phyloP scores from a whole-genome alignment of 495 filamentous ascomycete genomes.

The Xylaria flabelliformis region DNA sequence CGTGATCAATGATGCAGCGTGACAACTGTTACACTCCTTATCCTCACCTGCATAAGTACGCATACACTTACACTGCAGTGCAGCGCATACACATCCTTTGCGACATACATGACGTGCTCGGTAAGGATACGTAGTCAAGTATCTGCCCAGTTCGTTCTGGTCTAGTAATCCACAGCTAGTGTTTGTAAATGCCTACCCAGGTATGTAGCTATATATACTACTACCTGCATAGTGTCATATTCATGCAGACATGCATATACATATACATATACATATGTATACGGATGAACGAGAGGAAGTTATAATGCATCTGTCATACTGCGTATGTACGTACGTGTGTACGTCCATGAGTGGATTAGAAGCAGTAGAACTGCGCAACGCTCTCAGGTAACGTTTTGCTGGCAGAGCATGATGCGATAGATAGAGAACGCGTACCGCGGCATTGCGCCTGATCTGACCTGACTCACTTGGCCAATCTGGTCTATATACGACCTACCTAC shows the following conservation, averaged over 20 bases:
- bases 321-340: neutral
- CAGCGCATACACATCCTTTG: conserved; percentile 3
- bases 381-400: neutral
- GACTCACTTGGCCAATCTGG: neutral
- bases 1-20: conserved; percentile 25
- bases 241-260: neutral
- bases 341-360: conserved; percentile 12
- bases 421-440: conserved; percentile 16
- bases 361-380: neutral
- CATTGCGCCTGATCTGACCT: neutral
- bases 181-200: neutral
- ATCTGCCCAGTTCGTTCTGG: too few relatives aligned
- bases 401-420: neutral
- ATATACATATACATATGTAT: neutral
- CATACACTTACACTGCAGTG: neutral
- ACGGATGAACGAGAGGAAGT: neutral
- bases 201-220: too few relatives aligned
- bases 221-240: neutral
- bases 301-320: neutral
- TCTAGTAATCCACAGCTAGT: neutral
- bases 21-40: conserved; percentile 10
- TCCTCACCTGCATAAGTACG: conserved; percentile 9
- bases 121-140: neutral
- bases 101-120: conserved; percentile 8
- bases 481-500: neutral